phyloP scores from a whole-genome alignment of 2,329 filamentous ascomycete species.

The Clonostachys solani region DNA sequence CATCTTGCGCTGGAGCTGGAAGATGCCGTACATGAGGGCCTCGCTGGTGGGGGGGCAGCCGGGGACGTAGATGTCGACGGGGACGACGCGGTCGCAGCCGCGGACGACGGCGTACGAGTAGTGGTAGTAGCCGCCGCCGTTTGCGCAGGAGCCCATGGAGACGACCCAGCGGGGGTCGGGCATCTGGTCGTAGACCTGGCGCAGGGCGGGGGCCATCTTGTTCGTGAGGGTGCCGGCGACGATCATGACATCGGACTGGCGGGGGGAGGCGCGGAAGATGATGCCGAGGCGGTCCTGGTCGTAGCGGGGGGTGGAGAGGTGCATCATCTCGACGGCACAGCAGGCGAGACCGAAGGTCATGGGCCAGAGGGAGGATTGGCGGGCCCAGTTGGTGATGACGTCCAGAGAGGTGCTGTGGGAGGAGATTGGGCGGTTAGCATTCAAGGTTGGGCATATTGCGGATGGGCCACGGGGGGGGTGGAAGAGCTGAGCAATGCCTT shows the following conservation, averaged over 20 bases:
- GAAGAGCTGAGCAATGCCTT: too few relatives aligned
- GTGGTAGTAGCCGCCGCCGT: conserved; percentile 83
- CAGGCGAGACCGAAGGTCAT: conserved; percentile 87
- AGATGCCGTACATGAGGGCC: conserved; percentile 66
- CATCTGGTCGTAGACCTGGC: conserved; percentile 95
- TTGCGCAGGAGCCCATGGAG: conserved; percentile 81
- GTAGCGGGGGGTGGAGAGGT: conserved; percentile 81
- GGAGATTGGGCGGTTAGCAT: neutral
- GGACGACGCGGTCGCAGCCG: conserved; percentile 72
- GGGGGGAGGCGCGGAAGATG: conserved; percentile 84
- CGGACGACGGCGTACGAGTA: conserved; percentile 77
- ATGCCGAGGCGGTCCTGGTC: conserved; percentile 86
- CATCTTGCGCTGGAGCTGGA: conserved; percentile 76
- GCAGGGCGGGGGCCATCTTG: conserved; percentile 90
- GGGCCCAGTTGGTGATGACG: conserved; percentile 77
- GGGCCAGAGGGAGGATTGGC: conserved; percentile 82
- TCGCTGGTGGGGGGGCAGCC: conserved; percentile 63
- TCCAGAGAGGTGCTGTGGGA: conserved; percentile 70
- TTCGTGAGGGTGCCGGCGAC: conserved; percentile 90
- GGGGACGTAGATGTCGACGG: conserved; percentile 77
- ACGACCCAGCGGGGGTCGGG: conserved; percentile 83
- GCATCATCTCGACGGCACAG: conserved; percentile 93
- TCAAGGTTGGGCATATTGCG: too few relatives aligned
- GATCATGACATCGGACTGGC: conserved; percentile 90
- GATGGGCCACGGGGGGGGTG: too few relatives aligned